Base-by-base conservation (phyloP, 176 grass and related monocot species). In the Chrysopogon serrulatus region DNA sequence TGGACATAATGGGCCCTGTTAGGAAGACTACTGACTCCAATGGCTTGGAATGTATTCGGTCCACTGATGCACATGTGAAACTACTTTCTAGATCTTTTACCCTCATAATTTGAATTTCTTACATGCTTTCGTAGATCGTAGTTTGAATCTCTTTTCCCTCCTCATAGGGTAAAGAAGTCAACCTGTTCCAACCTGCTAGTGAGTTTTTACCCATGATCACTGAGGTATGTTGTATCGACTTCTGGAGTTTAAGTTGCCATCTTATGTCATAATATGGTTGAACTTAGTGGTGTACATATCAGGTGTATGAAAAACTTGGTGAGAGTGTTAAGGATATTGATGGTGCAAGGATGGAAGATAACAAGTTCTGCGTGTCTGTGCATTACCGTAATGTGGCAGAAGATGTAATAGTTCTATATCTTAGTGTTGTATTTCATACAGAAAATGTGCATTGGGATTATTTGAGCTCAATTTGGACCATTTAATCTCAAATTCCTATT, bases 1-100 rank as follows among this genome's bases (percentile, higher is more conserved):
- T 98, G 95, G 95, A 98, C 66, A 98, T 98, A 57, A 93, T 98
- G 92, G 89, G 92, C 12, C 95, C 95, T 74, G 67, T 91, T 66
- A 80, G 83, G 66, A 90, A 81, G 68, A 66, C 78, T 71, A 61
- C 83, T 54, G 79, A 90, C 17, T 71, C 72, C n/a, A 78, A 47
- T 73, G 88, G 44, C 78, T 76, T 90, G 23, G 90, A 95, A 76
- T 93, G 84, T 69, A 86, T 88, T 85, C 78, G 85, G 34, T 91
- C 85, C 18, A 93, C 85, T 75, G 91, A 94, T 80, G 76, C 77
- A 14, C 79, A 92, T 83, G 96, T 95, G 65, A 90, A 86, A 81
- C 21, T 49, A 1, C 23, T 61, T 79, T 73, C 36, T 78, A 36
- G 73, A 76, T 73, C 65, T 86, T 73, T 4, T 65, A 71, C 13